Evolutionary conservation across 345 rosid genomes (phyloP).

Genomic region (Gossypium thurberi): DNA sequence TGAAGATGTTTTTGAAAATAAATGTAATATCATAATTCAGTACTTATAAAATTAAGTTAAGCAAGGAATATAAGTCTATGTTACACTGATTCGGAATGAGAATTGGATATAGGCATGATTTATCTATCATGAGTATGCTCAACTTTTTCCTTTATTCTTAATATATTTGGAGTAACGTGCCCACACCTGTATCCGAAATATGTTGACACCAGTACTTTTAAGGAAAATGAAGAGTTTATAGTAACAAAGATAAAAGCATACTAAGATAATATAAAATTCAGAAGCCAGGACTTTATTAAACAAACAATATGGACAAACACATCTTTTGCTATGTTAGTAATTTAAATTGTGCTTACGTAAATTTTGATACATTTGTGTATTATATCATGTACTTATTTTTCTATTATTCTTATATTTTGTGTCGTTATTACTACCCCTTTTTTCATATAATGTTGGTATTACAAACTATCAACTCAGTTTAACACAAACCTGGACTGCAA

Average conservation of each 20-base stretch:
- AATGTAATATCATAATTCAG: not conserved
- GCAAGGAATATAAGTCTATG: not conserved
- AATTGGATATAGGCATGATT: not conserved
- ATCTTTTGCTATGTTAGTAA: too few species aligned
- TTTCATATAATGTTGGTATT: not conserved
- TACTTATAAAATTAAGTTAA: not conserved
- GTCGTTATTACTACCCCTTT: not conserved
- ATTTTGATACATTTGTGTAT: too few species aligned
- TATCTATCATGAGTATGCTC: not conserved
- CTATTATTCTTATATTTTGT: not conserved
- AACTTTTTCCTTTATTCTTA: not conserved
- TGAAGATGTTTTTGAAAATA: not conserved
- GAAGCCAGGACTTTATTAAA: too few species aligned
- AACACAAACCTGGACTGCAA: constrained; percentile 80
- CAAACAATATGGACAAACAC: too few species aligned
- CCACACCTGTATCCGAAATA: too few species aligned
- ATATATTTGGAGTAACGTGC: too few species aligned
- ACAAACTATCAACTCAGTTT: not conserved
- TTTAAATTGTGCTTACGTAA: too few species aligned
- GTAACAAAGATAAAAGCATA: too few species aligned
- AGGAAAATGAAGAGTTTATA: too few species aligned
- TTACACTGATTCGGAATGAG: not conserved
- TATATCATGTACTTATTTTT: too few species aligned
- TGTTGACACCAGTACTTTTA: too few species aligned
- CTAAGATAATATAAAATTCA: too few species aligned